phyloP scores from a whole-genome alignment of 2,329 filamentous ascomycete genomes.

The Chalara sp. region DNA sequence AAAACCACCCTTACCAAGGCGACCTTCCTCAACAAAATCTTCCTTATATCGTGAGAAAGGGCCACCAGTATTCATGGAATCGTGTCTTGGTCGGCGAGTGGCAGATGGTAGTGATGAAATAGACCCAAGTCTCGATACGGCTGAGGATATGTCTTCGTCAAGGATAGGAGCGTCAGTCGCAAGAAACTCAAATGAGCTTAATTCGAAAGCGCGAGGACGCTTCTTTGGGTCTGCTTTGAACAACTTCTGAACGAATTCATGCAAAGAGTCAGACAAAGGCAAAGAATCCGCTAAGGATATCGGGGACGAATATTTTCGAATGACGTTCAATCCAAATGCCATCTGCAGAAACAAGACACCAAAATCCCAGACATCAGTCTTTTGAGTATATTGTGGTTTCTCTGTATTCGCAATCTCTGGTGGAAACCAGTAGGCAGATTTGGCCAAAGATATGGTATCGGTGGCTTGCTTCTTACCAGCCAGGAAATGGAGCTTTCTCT shows the following conservation, averaged over 20 bases:
- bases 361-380: constrained; percentile 93
- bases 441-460: constrained; percentile 51
- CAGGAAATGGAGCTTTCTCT: constrained; percentile 59
- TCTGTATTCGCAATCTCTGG: constrained; percentile 64
- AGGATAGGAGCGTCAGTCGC: constrained; percentile 58
- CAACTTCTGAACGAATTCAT: constrained; percentile 75
- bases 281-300: constrained; percentile 64
- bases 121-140: constrained; percentile 33
- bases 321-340: constrained; percentile 77
- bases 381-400: constrained; percentile 59
- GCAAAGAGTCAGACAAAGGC: constrained; percentile 65
- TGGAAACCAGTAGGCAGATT: constrained; percentile 76
- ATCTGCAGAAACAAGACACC: constrained; percentile 90
- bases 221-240: constrained; percentile 83
- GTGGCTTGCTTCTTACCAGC: constrained; percentile 44
- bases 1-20: constrained; percentile 88
- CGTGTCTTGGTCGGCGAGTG: constrained; percentile 42
- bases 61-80: constrained; percentile 50
- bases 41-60: constrained; percentile 63
- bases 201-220: constrained; percentile 72
- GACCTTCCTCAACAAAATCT: constrained; percentile 86
- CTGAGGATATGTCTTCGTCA: constrained; percentile 28
- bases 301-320: constrained; percentile 74
- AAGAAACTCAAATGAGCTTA: constrained; percentile 58
- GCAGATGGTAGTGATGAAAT: constrained; percentile 33